phyloP scores from a whole-genome alignment of 1,284 basidiomycete species.

The Flammula alnicola region DNA sequence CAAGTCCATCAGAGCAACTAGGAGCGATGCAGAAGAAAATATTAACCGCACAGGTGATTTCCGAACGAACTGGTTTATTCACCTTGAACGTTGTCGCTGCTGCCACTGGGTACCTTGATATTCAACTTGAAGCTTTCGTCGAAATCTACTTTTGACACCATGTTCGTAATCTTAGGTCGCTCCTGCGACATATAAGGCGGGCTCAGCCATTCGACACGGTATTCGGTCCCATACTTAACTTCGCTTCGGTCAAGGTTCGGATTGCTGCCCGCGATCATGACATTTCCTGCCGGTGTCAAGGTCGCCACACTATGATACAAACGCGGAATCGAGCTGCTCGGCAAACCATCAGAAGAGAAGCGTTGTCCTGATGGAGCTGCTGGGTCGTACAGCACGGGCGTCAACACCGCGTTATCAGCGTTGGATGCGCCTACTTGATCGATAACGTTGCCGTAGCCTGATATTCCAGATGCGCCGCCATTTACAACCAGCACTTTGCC shows the following conservation, averaged over 20 bases:
- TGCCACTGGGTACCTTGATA: slow-evolving; percentile 28
- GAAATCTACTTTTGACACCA: slow-evolving; percentile 51
- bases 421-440: slow-evolving; percentile 76
- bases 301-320: slow-evolving; percentile 85
- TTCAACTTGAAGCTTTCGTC: slow-evolving; percentile 46
- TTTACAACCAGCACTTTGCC: slow-evolving; percentile 81
- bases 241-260: slow-evolving; percentile 81
- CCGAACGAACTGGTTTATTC: too few species aligned
- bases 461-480: slow-evolving; percentile 75
- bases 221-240: slow-evolving; percentile 74
- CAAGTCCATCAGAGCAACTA: slow-evolving; percentile 80
- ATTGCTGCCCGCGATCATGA: slow-evolving; percentile 85
- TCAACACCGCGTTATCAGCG: slow-evolving; percentile 77
- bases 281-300: slow-evolving; percentile 66
- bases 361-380: slow-evolving; percentile 60
- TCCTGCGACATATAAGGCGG: slow-evolving; percentile 70
- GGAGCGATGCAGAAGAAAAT: slow-evolving; percentile 13
- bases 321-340: slow-evolving; percentile 72
- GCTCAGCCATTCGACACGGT: slow-evolving; percentile 76
- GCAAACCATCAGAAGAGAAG: slow-evolving; percentile 67
- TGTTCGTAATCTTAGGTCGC: slow-evolving; percentile 54
- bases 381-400: slow-evolving; percentile 79
- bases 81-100: slow-evolving; percentile 31
- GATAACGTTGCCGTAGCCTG: slow-evolving; percentile 83
- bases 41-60: too few species aligned